Percentiles rank a stretch among this genome's conserved stretches.
Conservation (phyloP, 257 asterid species). For the Mitragyna speciosa region DNA sequence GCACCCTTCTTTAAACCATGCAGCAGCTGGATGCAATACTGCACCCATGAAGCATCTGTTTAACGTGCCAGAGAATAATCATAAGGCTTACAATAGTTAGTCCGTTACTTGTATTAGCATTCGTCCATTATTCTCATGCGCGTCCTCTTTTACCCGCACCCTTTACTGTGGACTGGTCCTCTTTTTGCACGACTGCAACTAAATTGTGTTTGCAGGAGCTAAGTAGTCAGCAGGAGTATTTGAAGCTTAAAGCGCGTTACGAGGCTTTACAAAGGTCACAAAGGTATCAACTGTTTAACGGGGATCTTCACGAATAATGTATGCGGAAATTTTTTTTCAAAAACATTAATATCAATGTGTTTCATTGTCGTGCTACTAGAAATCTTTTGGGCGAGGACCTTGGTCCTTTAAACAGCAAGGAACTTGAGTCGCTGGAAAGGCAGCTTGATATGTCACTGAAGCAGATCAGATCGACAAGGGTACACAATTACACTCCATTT, state of each 20-base stretch:
- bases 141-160: background rate
- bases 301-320: background rate
- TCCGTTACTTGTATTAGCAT: background rate
- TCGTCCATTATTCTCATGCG: background rate
- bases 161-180: background rate
- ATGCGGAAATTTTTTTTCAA: background rate
- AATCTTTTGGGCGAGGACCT: slow-evolving; percentile 98
- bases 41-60: background rate
- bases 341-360: background rate
- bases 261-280: slow-evolving; percentile 94
- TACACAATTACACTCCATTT: slow-evolving; percentile 13
- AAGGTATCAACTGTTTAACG: slow-evolving; percentile 42
- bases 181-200: background rate
- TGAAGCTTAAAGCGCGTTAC: slow-evolving; percentile 93
- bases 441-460: slow-evolving; percentile 93
- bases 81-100: too few species aligned
- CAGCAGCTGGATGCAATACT: background rate
- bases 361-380: slow-evolving; percentile 34
- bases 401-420: slow-evolving; percentile 92
- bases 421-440: slow-evolving; percentile 90
- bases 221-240: slow-evolving; percentile 97
- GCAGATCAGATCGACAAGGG: slow-evolving; percentile 95
- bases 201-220: slow-evolving; percentile 51
- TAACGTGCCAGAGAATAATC: background rate
- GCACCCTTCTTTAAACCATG: background rate